These are phyloP conservation scores for Begonia loranthoides DNA, from an alignment of 306 rosid genomes.

Conservation along the genomic window DNA sequence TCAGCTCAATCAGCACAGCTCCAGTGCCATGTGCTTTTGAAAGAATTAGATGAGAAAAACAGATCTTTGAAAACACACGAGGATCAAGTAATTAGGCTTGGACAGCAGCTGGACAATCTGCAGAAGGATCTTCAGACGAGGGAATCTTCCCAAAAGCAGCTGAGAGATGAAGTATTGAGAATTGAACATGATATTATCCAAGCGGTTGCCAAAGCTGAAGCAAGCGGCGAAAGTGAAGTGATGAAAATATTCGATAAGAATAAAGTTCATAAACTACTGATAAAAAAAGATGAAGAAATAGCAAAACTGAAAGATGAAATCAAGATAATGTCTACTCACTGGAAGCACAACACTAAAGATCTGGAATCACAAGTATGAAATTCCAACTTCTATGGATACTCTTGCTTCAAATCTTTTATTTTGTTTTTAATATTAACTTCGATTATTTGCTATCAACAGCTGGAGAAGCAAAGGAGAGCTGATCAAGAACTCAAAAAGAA, in stretches of 20 bases:
- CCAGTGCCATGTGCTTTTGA: conserved; percentile 54
- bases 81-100: conserved; percentile 52
- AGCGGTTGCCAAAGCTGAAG: conserved; percentile 52
- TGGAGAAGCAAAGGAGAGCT: conserved; percentile 89
- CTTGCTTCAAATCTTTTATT: neutral
- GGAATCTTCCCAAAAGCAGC: conserved; percentile 85
- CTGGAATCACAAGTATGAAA: conserved; percentile 76
- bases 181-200: conserved; percentile 71
- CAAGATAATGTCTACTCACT: conserved; percentile 65
- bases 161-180: conserved; percentile 74
- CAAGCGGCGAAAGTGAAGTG: conserved; percentile 58
- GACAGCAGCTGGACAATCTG: conserved; percentile 69
- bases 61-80: conserved; percentile 65
- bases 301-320: conserved; percentile 64
- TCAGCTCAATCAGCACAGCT: conserved; percentile 72
- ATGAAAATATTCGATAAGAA: conserved; percentile 65
- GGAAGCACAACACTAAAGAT: conserved; percentile 88
- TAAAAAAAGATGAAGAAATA: conserved; percentile 71
- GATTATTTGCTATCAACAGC: conserved; percentile 31
- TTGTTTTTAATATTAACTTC: conserved; percentile 6
- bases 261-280: conserved; percentile 58
- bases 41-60: conserved; percentile 70
- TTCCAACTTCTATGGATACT: conserved; percentile 3
- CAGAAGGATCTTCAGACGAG: conserved; percentile 79
- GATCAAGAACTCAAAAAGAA: conserved; percentile 94